Base-by-base conservation (phyloP, 140 eudicot genomes). In the Flaveria floridana region DNA sequence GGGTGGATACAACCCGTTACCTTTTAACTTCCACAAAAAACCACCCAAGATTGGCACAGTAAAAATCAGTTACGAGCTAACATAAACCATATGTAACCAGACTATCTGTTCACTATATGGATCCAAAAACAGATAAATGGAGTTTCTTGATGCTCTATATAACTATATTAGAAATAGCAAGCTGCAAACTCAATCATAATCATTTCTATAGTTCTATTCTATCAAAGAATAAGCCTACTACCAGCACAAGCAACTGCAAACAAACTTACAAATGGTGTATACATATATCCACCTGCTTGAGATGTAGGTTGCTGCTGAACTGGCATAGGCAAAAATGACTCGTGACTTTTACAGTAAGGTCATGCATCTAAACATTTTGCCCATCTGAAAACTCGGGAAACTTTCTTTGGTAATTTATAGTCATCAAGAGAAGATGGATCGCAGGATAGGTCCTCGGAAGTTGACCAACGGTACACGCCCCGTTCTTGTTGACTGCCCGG, bases 391-490 rank as follows among this genome's bases (percentile, higher is more conserved):
- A 83, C 74, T 18, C 76, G 76, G 8, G 89, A 85, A 51, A 91
- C 81, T 78, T 72, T 86, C 28, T 44, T 78, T 51, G 99, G 97
- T 63, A 91, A 76, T 28, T 80, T 34, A 70, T 94, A 94, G 65
- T 82, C 88, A 42, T 87, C 85, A 53, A 82, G 90, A 28, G 86
- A 85, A 61, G 91, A 77, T 26, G 96, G 87, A 78, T 94, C 86
- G 3, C 68, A 13, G 3, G 79, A 78, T 69, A 86, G 48, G 75
- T 94, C 97, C 52, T 94, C 94, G 1, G 82, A 50, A 73, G 75
- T 87, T 26, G 96, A 90, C 99, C 99, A 94, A 34, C 61, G 53
- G 81, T 94, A 94, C 39, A 82, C 95, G 7, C 99, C 97, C 47
- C 87, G 89, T 71, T 87, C 97, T 80, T 84, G 87, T 76, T 66